Evolutionary conservation across 306 rosid species (phyloP).

Genomic region (Hippophae tibetana): DNA sequence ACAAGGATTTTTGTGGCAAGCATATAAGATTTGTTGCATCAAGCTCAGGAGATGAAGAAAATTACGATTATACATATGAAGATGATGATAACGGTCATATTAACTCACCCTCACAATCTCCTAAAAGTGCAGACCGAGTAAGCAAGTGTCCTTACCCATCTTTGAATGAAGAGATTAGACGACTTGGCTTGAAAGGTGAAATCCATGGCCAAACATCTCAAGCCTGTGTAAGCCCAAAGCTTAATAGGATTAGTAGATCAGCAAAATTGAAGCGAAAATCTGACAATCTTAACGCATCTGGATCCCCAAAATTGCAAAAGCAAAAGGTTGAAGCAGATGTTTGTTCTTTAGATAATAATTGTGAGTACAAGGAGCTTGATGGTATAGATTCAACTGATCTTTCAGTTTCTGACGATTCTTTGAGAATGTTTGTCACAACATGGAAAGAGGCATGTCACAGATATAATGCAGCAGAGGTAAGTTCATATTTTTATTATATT

Average conservation of each 20-base stretch:
- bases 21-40: slow-evolving; percentile 58
- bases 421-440: slow-evolving; percentile 54
- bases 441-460: slow-evolving; percentile 74
- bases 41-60: slow-evolving; percentile 54
- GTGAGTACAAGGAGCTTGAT: slow-evolving; percentile 11
- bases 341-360: slow-evolving; percentile 10
- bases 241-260: slow-evolving; percentile 21
- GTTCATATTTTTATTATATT: slow-evolving; percentile 12
- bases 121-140: slow-evolving; percentile 40
- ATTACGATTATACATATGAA: slow-evolving; percentile 29
- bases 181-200: slow-evolving; percentile 53
- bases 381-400: slow-evolving; percentile 18
- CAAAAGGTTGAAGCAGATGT: slow-evolving; percentile 14
- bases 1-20: slow-evolving; percentile 50
- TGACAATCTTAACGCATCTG: slow-evolving; percentile 9
- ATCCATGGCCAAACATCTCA: slow-evolving; percentile 18
- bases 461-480: slow-evolving; percentile 44
- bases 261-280: slow-evolving; percentile 29
- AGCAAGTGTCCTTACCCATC: slow-evolving; percentile 90
- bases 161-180: slow-evolving; percentile 63
- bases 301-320: slow-evolving; percentile 15
- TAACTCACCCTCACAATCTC: slow-evolving; percentile 30
- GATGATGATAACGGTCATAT: slow-evolving; percentile 24
- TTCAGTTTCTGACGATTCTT: slow-evolving; percentile 31
- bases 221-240: slow-evolving; percentile 25